Percentiles rank a stretch among this genome's conserved stretches.
phyloP scores from a whole-genome alignment of 345 rosid genomes.

The Lumnitzera littorea region DNA sequence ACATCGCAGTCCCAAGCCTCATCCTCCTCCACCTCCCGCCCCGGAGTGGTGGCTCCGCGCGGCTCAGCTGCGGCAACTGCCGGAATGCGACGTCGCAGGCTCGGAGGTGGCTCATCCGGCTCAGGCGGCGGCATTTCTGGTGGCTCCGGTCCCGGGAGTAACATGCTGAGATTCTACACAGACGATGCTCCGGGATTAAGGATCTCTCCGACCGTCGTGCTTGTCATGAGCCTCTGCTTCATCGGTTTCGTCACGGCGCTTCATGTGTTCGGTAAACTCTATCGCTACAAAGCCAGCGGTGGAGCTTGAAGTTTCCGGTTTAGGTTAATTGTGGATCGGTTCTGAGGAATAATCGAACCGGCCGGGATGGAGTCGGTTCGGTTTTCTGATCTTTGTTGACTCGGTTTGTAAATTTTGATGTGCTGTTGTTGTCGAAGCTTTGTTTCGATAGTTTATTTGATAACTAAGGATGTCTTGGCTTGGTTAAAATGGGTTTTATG shows the following conservation, averaged over 20 bases:
- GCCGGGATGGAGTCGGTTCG: background rate
- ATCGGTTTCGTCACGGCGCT: slow-evolving; percentile 93
- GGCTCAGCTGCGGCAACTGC: slow-evolving; percentile 92
- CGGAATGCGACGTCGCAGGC: slow-evolving; percentile 87
- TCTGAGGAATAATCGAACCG: background rate
- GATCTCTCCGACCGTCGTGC: slow-evolving; percentile 90
- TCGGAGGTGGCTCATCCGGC: slow-evolving; percentile 34
- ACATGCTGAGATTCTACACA: slow-evolving; percentile 95
- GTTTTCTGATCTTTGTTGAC: background rate
- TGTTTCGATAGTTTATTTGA: too few relatives aligned
- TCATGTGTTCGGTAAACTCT: slow-evolving; percentile 86
- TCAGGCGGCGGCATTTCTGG: slow-evolving; percentile 18
- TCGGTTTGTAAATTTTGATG: too few relatives aligned
- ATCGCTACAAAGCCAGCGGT: slow-evolving; percentile 52
- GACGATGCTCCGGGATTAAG: slow-evolving; percentile 89
- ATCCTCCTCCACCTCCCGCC: slow-evolving; percentile 50
- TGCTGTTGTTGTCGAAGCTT: too few relatives aligned
- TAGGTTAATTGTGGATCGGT: slow-evolving; percentile 1
- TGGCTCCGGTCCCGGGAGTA: slow-evolving; percentile 34
- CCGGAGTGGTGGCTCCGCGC: slow-evolving; percentile 72
- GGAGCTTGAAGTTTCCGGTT: slow-evolving; percentile 18
- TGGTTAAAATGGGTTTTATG: too few relatives aligned
- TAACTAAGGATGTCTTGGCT: too few relatives aligned
- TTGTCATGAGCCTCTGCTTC: slow-evolving; percentile 92
- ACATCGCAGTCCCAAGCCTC: slow-evolving; percentile 70